Evolutionary conservation across 2,329 filamentous ascomycete genomes (phyloP).

Genomic region (Diaporthe velutina): DNA sequence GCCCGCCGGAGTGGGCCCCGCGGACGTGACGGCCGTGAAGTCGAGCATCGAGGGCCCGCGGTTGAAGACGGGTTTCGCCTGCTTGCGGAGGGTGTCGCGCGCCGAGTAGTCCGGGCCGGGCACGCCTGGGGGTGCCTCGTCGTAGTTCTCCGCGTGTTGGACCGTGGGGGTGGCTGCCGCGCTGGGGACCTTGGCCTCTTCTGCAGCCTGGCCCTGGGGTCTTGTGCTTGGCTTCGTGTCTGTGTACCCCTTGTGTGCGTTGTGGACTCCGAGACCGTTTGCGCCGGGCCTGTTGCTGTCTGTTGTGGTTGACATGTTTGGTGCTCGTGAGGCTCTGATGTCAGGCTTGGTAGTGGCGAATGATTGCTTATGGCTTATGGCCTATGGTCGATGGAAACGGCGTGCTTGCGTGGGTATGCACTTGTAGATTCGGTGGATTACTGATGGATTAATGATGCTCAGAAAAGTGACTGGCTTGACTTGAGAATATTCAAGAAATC

Average conservation of each 20-base stretch:
- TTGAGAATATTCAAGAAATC: background rate
- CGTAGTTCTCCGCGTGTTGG: constrained; percentile 27
- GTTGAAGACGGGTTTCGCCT: constrained; percentile 33
- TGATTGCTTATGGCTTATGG: background rate
- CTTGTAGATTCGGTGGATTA: background rate
- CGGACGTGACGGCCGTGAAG: constrained; percentile 35
- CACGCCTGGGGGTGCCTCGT: constrained; percentile 31
- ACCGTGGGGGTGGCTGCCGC: background rate
- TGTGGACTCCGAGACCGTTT: background rate
- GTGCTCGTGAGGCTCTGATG: background rate
- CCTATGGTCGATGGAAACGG: background rate
- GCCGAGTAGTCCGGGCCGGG: constrained; percentile 30
- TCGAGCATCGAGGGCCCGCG: constrained; percentile 35
- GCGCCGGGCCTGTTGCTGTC: background rate
- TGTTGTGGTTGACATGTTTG: background rate
- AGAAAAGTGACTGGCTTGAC: background rate
- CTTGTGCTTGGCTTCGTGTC: background rate
- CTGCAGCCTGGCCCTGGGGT: background rate
- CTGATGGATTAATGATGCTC: background rate
- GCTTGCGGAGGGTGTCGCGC: constrained; percentile 2
- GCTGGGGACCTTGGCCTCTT: background rate
- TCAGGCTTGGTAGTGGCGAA: background rate
- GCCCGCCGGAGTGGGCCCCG: constrained; percentile 32
- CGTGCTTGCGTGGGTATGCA: background rate
- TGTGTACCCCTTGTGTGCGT: background rate